These are phyloP conservation scores for Sporothrix schenckii DNA, from an alignment of 2,329 filamentous ascomycete genomes.

Conservation along the genomic window DNA sequence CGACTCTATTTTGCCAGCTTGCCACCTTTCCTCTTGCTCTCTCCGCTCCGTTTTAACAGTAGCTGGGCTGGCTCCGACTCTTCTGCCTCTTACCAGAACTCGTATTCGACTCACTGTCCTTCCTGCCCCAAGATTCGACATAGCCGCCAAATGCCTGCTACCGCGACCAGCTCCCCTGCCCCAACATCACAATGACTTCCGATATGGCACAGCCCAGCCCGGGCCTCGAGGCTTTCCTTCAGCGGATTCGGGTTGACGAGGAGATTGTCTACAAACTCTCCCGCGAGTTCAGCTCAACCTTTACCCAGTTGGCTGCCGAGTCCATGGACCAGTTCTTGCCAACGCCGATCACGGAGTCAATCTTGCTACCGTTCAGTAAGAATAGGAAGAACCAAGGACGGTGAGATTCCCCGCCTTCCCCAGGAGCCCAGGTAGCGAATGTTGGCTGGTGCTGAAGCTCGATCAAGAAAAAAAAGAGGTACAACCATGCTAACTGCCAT, in stretches of 20 bases:
- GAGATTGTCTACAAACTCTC: constrained; percentile 53
- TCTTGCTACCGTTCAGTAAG: constrained; percentile 52
- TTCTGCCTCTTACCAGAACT: neutral
- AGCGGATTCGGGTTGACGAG: constrained; percentile 54
- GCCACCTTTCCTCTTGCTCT: neutral
- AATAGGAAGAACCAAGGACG: constrained; percentile 49
- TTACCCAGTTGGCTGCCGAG: constrained; percentile 55
- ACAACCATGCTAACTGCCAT: constrained; percentile 28
- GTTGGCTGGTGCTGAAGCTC: neutral
- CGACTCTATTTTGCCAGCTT: constrained; percentile 27
- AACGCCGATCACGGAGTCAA: constrained; percentile 63
- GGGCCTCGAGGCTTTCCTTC: constrained; percentile 51
- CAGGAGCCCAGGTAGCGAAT: neutral
- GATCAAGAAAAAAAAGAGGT: neutral
- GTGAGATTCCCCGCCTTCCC: constrained; percentile 47
- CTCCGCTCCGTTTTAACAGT: neutral
- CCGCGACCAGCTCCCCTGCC: neutral
- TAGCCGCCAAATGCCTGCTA: neutral
- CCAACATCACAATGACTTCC: constrained; percentile 7
- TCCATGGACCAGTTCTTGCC: constrained; percentile 61
- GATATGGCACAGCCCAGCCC: constrained; percentile 15
- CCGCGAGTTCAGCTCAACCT: constrained; percentile 52
- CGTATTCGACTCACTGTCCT: neutral
- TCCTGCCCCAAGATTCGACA: neutral
- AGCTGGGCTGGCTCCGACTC: neutral